Evolutionary conservation across 805 yeast species (phyloP), one percentile per base, ranked within the genome.

Genomic region (Candida schatavii): DNA sequence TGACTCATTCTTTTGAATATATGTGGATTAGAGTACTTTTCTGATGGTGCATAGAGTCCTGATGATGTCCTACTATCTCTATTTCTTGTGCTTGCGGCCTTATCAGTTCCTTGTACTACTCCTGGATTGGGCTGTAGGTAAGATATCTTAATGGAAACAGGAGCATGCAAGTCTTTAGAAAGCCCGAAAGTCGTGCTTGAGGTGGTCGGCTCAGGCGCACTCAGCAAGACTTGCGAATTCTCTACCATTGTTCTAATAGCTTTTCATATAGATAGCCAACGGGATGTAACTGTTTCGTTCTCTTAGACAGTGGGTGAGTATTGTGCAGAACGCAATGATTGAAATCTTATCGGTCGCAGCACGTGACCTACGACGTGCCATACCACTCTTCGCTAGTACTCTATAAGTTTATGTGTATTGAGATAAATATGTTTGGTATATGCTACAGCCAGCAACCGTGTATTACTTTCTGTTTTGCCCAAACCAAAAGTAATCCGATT

Each of bases 171-270:
- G 49, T 68, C 69, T 36, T 66, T 68, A 25, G 66, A 61, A n/a
- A 69, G 57, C 1, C 73, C 73, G 46, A 69, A 62, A 5, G 70
- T 59, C 28, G 59, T 49, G 5, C 70, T 55, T 31, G 59, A 56
- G 15, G 35, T 31, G 35, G 15, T 23, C 10, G 27, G 10, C 7
- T 7, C 11, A 11, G 27, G 27, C 27, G 27, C 27, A 23, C 11
- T 23, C 27, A 11, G 10, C 11, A 11, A 7, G 7, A 11, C 11
- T 23, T 23, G 27, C 11, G 18, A 27, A 20, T 19, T 19, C 13
- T 33, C 32, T 25, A 10, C 40, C 40, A 37, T 23, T 23, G 13
- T 23, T 23, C n/a, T n/a, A n/a, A n/a, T n/a, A n/a, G n/a, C n/a
- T n/a, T n/a, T n/a, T n/a, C n/a, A n/a, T n/a, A n/a, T n/a, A n/a